These are phyloP conservation scores for Coprinopsis sp. DNA, from an alignment of 768 basidiomycete genomes.

Conservation along the genomic window DNA sequence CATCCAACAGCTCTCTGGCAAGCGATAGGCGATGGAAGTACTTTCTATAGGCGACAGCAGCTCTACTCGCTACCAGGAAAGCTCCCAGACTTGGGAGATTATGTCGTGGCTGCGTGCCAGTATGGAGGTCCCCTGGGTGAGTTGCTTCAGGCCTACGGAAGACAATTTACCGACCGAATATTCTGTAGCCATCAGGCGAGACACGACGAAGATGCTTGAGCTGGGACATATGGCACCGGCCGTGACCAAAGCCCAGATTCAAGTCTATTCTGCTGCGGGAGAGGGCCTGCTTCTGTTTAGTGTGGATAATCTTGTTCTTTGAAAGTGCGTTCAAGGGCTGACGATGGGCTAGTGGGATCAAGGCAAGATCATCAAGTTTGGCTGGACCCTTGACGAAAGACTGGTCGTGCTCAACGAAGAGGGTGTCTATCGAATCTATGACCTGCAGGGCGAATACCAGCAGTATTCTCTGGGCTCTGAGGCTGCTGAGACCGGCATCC, in stretches of 20 bases:
- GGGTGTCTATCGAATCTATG: conserved; percentile 86
- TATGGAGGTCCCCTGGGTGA: conserved; percentile 88
- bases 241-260: conserved; percentile 75
- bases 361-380: conserved; percentile 73
- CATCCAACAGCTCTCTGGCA: conserved; percentile 87
- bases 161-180: neutral
- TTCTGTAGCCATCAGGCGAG: conserved; percentile 76
- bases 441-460: conserved; percentile 78
- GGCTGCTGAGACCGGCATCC: conserved; percentile 74
- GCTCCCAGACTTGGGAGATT: conserved; percentile 73
- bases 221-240: conserved; percentile 54
- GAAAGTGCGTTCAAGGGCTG: conserved; percentile 7
- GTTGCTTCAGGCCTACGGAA: neutral
- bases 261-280: conserved; percentile 84
- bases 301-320: conserved; percentile 48
- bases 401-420: conserved; percentile 88
- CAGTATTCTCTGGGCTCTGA: conserved; percentile 84
- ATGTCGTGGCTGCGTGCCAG: conserved; percentile 73
- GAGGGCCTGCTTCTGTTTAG: conserved; percentile 62
- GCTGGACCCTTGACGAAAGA: conserved; percentile 80
- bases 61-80: conserved; percentile 81
- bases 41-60: conserved; percentile 84
- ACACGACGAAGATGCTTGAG: conserved; percentile 73
- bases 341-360: conserved; percentile 76
- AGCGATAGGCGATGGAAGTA: conserved; percentile 80